Evolutionary conservation across 805 yeast genomes (phyloP), one percentile per base, ranked within the genome.

Genomic region (Myxozyma mucilagina): DNA sequence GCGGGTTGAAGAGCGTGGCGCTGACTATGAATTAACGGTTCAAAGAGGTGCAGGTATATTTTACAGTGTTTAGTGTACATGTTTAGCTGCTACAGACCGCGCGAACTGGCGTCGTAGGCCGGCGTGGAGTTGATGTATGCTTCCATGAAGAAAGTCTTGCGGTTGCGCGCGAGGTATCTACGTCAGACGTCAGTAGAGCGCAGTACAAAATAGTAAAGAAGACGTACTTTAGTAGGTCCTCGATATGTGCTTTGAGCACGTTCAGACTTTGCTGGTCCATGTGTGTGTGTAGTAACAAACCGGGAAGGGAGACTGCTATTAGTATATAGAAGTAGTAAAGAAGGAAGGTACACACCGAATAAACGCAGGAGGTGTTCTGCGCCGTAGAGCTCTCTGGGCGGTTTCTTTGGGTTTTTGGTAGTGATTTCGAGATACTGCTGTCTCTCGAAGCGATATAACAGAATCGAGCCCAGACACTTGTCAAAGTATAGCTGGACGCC

Each of bases 281-380:
- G 8, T 85, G 76, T 0, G 96, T 85, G 64, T 85, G 86, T 0
- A 90, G 81, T 56, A 92, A 80, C n/a, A 91, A 75, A 10, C 90
- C 94, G 0, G 99, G 98, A 47, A 94, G 74, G 0, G 89, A 79
- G 14, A 89, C 87, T 62, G 45, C 20, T 34, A 47, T 38, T 3
- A 24, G 32, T n/a, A n/a, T 16, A n/a, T 6, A 3, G 16, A 29
- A 13, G 4, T 13, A 7, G 2, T 11, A 3, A 16, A 16, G 7
- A 9, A 31, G 10, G 4, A 32, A 13, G 4, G 29, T n/a, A 39
- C 63, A 24, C 41, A 59, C 64, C 65, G 65, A 91, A 78, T 59
- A 93, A 74, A 65, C 99, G 78, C 61, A 93, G 74, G 41, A 94
- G 75, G 73, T 92, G 97, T 68, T 89, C 92, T 0, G 87, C 80